These are phyloP conservation scores for Penicillium arizonense DNA, from an alignment of 495 filamentous ascomycete species.

Conservation along the genomic window DNA sequence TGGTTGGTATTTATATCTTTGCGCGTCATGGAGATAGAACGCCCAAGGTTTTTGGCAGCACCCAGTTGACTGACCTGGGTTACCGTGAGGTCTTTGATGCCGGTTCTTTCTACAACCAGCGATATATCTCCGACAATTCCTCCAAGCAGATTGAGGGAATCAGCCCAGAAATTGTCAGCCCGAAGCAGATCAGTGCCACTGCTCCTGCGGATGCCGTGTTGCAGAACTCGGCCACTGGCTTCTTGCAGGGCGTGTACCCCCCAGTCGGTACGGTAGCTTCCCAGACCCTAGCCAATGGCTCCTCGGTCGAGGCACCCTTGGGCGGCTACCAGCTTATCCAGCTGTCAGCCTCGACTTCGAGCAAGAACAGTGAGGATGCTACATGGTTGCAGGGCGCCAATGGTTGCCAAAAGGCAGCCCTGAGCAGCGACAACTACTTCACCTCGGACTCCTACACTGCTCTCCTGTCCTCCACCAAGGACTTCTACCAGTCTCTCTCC, in stretches of 20 bases:
- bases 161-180: constrained; percentile 52
- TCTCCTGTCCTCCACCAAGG: constrained; percentile 51
- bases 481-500: constrained; percentile 63
- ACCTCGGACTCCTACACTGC: constrained; percentile 55
- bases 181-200: constrained; percentile 56
- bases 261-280: constrained; percentile 44
- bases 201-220: constrained; percentile 61
- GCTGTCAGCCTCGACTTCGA: constrained; percentile 37
- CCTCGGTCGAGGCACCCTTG: constrained; percentile 50
- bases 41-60: constrained; percentile 50
- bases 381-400: constrained; percentile 58
- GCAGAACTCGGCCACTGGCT: constrained; percentile 56
- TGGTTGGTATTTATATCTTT: constrained; percentile 63
- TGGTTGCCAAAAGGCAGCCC: constrained; percentile 59
- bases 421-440: constrained; percentile 74
- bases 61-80: constrained; percentile 58
- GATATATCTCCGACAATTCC: constrained; percentile 55
- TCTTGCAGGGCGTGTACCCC: constrained; percentile 64
- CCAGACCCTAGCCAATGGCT: constrained; percentile 51
- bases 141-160: constrained; percentile 56
- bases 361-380: constrained; percentile 51
- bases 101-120: constrained; percentile 60
- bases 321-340: constrained; percentile 63
- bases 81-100: constrained; percentile 60
- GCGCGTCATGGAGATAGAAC: constrained; percentile 65